Base-by-base conservation (phyloP, 1,139 yeast genomes). In the Hanseniaspora gamundiae region DNA sequence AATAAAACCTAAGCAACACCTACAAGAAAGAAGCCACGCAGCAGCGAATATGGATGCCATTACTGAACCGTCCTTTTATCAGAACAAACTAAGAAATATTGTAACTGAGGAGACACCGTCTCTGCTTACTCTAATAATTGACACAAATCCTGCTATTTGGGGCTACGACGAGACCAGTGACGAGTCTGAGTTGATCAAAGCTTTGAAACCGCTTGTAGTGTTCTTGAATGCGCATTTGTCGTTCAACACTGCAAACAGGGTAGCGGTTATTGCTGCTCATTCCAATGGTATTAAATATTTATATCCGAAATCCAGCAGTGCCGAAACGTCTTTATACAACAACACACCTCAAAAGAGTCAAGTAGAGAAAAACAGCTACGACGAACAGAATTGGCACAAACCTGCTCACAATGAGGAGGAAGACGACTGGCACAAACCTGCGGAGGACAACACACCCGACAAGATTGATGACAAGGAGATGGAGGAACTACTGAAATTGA, bases 161-260 rank as follows among this genome's bases (percentile, higher is more conserved):
- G 74, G 69, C 42, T 67, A 69, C 38, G 54, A 59, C 27, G 57
- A 53, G 42, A 51, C 48, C 9, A 45, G 48, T 5, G 53, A 51
- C 31, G 51, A 54, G 19, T 53, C 50, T 22, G 54, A 52, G 40
- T 47, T 58, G 26, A 48, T 58, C 17, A 51, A 52, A n/a, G 60
- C 58, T 5, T 35, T 61, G 33, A 52, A 55, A 44, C 52, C 63
- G 1, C 42, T 60, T 10, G 49, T 60, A 11, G 62, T 61, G 2
- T 59, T 60, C 39, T 62, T 88, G 47, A 91, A 91, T 58, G 88
- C 93, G 1, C 98, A 91, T 61, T 60, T 93, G 42, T 79, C 98
- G 0, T 69, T 86, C 45, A 85, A 86, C 61, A 85, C 84, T 56
- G 76, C 87, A 31, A 91, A 91, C 60, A 76, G 77, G 56, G 94